Base-by-base conservation (phyloP, 2,329 filamentous ascomycete species). In the Diaporthe longicolla region DNA sequence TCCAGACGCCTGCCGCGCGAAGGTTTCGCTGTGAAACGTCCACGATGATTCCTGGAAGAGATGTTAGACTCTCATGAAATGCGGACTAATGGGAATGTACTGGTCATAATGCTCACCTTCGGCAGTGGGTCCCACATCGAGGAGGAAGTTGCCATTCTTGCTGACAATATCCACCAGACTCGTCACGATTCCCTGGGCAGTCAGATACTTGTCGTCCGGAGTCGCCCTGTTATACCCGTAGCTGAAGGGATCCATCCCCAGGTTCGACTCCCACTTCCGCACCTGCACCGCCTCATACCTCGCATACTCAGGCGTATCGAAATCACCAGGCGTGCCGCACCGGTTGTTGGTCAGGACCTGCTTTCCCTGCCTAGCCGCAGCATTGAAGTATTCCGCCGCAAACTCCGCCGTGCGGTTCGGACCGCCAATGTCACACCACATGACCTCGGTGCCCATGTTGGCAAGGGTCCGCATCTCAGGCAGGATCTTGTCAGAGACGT, bases 1-100 rank as follows among this genome's bases (percentile, higher is more conserved):
- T 89, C 89, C 89, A 91, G 1, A 68, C 76, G 0, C 89, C 90
- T 0, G 89, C 89, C 54, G 84, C 83, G 0, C 85, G 82, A 21
- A 92, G 79, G 75, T 86, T 84, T 0, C 82, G 79, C 45, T 84
- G 80, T 79, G 70, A 63, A 13, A 74, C 54, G 15, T 63, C 74
- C 40, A 75, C 63, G 57, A 75, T 74, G 19, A 61, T 55, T 5
- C 74, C 74, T 75, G 45, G 4, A 6, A 21, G 1, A 6, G 26
- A 0, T 10, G 48, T 50, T 50, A 52, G 48, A n/a, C 1, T 1
- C 24, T 4, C n/a, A 52, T 15, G 6, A 21, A 10, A 48, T 11
- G 4, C 15, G 2, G 24, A 5, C 13, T 3, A 5, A 8, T 5
- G 8, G 29, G 55, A 13, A 19, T 19, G 11, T n/a, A n/a, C n/a